These are phyloP conservation scores for Rubia peregrina DNA, from an alignment of 305 asterid genomes.

Conservation along the genomic window DNA sequence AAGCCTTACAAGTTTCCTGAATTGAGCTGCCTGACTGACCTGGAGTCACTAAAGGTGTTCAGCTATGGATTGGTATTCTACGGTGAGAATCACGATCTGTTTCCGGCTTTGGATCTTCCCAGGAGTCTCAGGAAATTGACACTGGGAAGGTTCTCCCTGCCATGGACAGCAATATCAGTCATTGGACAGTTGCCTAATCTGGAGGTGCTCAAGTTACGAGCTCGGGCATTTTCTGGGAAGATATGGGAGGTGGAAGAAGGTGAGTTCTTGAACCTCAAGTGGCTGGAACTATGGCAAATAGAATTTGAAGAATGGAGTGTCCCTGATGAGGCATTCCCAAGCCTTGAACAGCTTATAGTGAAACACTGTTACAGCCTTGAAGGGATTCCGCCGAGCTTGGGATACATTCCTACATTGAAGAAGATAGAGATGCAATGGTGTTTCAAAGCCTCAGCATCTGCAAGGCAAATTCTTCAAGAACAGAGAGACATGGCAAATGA, in stretches of 20 bases:
- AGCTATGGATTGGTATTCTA: not conserved
- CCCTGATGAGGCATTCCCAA: constrained; percentile 8
- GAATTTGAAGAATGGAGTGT: constrained; percentile 14
- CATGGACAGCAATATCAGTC: constrained; percentile 9
- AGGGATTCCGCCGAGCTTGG: constrained; percentile 10
- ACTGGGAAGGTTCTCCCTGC: not conserved
- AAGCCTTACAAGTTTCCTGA: not conserved
- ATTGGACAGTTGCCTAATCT: constrained; percentile 13
- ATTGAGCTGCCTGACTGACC: not conserved
- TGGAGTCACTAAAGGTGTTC: constrained; percentile 12
- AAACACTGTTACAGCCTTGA: not conserved
- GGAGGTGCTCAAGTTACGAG: constrained; percentile 17
- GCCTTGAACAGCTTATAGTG: constrained; percentile 12
- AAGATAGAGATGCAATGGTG: constrained; percentile 9
- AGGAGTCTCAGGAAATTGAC: constrained; percentile 10
- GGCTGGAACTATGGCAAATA: constrained; percentile 3
- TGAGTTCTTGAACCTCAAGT: constrained; percentile 2
- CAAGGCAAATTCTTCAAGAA: constrained; percentile 7
- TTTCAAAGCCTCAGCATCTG: not conserved
- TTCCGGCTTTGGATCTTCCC: constrained; percentile 10
- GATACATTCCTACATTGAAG: constrained; percentile 7
- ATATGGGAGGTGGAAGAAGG: constrained; percentile 13
- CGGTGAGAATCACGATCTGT: not conserved
- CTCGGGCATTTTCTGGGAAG: not conserved
- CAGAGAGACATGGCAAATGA: constrained; percentile 6